phyloP scores from a whole-genome alignment of 768 basidiomycete species.

The Nidularia pulvinata region DNA sequence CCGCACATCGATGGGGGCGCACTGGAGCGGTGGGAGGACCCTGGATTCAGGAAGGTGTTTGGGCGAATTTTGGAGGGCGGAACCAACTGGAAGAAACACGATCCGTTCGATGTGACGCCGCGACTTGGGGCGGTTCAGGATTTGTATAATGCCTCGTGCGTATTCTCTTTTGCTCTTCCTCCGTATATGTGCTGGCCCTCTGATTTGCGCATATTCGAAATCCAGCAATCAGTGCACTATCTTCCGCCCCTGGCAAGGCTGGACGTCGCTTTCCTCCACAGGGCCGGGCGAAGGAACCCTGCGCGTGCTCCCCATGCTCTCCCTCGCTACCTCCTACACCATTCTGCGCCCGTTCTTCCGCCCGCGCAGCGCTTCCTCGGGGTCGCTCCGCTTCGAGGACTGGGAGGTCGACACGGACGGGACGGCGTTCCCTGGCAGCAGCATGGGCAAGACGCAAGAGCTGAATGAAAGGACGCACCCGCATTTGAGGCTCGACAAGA shows the following conservation, averaged over 20 bases:
- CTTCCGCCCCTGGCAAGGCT: constrained; percentile 60
- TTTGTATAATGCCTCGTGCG: constrained; percentile 60
- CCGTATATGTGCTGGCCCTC: background rate
- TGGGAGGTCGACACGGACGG: constrained; percentile 57
- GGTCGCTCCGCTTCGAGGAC: constrained; percentile 38
- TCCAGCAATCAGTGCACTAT: constrained; percentile 54
- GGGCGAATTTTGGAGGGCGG: constrained; percentile 40
- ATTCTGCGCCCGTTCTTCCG: constrained; percentile 71
- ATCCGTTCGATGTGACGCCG: constrained; percentile 48
- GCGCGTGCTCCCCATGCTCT: constrained; percentile 57
- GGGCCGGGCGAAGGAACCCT: constrained; percentile 64
- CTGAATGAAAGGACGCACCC: constrained; percentile 58
- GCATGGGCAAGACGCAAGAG: constrained; percentile 54
- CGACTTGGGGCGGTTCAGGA: constrained; percentile 55
- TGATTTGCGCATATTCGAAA: background rate
- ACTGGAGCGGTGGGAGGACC: constrained; percentile 58
- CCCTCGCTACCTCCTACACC: constrained; percentile 56
- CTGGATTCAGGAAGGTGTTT: constrained; percentile 36
- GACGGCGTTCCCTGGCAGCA: constrained; percentile 53
- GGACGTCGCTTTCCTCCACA: constrained; percentile 52
- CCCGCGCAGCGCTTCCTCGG: constrained; percentile 16
- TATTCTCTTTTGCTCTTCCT: background rate
- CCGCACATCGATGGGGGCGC: constrained; percentile 58
- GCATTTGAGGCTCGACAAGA: constrained; percentile 52
- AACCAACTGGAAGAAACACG: constrained; percentile 41